Evolutionary conservation across 768 basidiomycete species (phyloP), one percentile per base, ranked within the genome.

Genomic region (Pisolithus marmoratus): DNA sequence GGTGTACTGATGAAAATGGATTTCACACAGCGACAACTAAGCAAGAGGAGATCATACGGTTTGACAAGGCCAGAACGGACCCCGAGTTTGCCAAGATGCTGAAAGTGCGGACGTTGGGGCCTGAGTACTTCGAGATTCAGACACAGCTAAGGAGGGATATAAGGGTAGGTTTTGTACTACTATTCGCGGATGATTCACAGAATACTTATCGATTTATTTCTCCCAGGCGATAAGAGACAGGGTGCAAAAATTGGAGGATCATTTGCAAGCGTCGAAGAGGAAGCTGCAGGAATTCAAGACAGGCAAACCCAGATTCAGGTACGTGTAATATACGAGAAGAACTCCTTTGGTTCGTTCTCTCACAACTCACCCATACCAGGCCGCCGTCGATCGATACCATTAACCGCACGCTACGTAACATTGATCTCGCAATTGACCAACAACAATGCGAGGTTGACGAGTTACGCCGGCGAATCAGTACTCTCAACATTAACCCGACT

Each of bases 71-170:
- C 1, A 82, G 82, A 54, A 77, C 76, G 27, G 93, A 97, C 62
- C 77, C 82, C 3, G 86, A 87, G 50, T 90, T 94, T 64, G 79
- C 83, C 9, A 85, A 82, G 60, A 80, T 87, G 74, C 69, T 90
- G 49, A 83, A 81, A 60, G 73, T 81, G 3, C 77, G 87, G 44
- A 83, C 85, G n/a, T 69, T 94, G n/a, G 87, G 87, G 12, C 92
- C 95, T 0, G 92, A 97, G 61, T 86, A 93, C 61, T 74, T 84
- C 14, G 92, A 94, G 63, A 85, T 82, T 1, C 94, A 94, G 63
- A 80, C 75, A 2, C 82, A 84, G 50, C 70, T 97, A 24, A 77
- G 92, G 29, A 80, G 84, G 57, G 74, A 77, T 55, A 82, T 90
- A 36, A 73, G 85, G 63, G 93, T 91, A 58, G 40, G 81, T 69